phyloP scores from a whole-genome alignment of 75 land plant genomes.

The Selaginella tamariscina region DNA sequence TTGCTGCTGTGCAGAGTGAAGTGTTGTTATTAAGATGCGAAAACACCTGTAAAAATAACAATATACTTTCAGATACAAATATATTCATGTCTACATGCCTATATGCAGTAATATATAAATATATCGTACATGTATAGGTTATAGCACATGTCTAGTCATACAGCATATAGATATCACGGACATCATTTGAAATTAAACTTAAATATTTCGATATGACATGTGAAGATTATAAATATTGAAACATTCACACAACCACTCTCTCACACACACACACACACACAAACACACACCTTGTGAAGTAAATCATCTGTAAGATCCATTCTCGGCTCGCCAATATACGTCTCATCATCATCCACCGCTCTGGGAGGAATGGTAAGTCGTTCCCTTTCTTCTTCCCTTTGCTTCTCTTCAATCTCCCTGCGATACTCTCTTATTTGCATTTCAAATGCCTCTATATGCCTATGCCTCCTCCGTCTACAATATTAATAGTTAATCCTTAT shows the following conservation, averaged over 20 bases:
- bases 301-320: slow-evolving; percentile 92
- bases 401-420: not conserved
- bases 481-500: not conserved
- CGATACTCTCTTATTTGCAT: not conserved
- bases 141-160: too few relatives aligned
- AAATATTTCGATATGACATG: too few relatives aligned
- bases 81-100: slow-evolving; percentile 17
- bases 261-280: not conserved
- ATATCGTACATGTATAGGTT: too few relatives aligned
- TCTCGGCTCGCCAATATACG: slow-evolving; percentile 15
- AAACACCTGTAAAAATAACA: slow-evolving; percentile 47
- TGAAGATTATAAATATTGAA: too few relatives aligned
- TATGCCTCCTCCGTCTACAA: not conserved
- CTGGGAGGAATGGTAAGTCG: not conserved
- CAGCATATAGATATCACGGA: too few relatives aligned
- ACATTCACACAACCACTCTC: not conserved
- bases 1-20: slow-evolving; percentile 70
- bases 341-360: slow-evolving; percentile 13
- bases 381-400: not conserved
- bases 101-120: too few relatives aligned
- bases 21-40: slow-evolving; percentile 60
- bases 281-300: slow-evolving; percentile 60
- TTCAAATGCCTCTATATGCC: not conserved
- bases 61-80: not conserved
- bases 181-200: too few relatives aligned